phyloP scores from a whole-genome alignment of 495 filamentous ascomycete genomes.

The Cryomyces minteri region DNA sequence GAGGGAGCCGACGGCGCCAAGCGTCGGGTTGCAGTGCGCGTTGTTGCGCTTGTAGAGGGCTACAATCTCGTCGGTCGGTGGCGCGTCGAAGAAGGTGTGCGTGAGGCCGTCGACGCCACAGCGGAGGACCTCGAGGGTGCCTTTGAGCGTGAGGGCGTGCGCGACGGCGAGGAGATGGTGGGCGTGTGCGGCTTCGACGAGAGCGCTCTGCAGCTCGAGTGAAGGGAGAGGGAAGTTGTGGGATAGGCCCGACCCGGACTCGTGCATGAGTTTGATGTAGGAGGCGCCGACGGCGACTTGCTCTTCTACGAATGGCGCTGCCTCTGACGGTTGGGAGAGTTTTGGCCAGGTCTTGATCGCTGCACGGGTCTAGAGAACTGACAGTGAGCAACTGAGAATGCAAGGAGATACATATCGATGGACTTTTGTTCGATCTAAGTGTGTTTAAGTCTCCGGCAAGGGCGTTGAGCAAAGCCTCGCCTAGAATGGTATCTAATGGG shows the following conservation, averaged over 20 bases:
- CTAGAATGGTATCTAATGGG: too few species aligned
- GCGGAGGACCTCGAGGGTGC: constrained; percentile 16
- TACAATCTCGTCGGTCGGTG: constrained; percentile 14
- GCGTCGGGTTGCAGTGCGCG: constrained; percentile 18
- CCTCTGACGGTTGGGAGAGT: constrained; percentile 11
- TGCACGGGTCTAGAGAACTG: constrained; percentile 10
- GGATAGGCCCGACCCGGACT: constrained; percentile 8
- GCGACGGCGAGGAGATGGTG: constrained; percentile 14
- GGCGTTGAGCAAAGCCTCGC: too few species aligned
- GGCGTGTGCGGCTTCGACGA: constrained; percentile 15
- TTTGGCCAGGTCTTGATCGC: constrained; percentile 20
- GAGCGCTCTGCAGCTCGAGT: constrained; percentile 15
- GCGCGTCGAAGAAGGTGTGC: constrained; percentile 16
- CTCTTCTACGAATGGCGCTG: constrained; percentile 11
- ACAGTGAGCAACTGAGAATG: constrained; percentile 19
- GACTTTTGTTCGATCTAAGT: too few species aligned
- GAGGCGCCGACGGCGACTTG: constrained; percentile 10
- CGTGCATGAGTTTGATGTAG: constrained; percentile 24
- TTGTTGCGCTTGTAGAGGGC: constrained; percentile 18
- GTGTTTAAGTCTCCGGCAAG: too few species aligned
- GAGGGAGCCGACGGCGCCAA: constrained; percentile 13
- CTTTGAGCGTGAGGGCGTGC: constrained; percentile 13
- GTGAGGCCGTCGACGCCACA: constrained; percentile 18
- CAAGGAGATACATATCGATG: constrained; percentile 18
- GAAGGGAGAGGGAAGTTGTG: constrained; percentile 11